Percentiles rank a stretch among this genome's conserved stretches.
Conservation (phyloP, 2,329 filamentous ascomycete genomes). For the Cordyceps javanica region DNA sequence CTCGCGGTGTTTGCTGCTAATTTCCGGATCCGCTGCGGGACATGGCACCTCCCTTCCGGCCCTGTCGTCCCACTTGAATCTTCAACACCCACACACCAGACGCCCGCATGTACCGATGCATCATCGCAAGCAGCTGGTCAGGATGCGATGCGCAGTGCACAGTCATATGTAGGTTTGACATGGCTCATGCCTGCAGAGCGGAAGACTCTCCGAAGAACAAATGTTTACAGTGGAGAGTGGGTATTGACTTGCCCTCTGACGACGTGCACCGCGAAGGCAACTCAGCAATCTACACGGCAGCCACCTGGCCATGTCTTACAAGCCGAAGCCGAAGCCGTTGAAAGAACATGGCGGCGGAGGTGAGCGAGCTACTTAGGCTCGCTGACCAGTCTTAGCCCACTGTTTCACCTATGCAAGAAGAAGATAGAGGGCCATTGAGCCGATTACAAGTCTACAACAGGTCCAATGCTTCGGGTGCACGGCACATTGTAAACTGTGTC, state of each 20-base stretch:
- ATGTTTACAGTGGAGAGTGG: neutral
- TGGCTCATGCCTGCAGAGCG: neutral
- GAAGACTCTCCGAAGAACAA: neutral
- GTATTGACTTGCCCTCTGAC: neutral
- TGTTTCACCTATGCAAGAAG: neutral
- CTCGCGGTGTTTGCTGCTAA: neutral
- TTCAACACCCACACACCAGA: neutral
- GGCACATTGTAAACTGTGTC: neutral
- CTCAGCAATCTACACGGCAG: neutral
- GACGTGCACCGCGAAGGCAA: neutral
- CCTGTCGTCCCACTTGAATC: neutral
- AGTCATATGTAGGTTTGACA: neutral
- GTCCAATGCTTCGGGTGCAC: neutral
- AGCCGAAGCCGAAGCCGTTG: neutral
- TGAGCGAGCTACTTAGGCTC: neutral
- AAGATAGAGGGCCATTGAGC: too few species aligned
- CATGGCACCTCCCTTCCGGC: neutral
- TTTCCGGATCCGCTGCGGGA: neutral
- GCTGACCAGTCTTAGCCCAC: too few species aligned
- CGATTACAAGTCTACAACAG: too few species aligned
- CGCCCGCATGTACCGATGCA: neutral
- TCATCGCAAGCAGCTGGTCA: neutral
- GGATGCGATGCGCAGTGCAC: neutral
- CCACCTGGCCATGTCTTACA: neutral
- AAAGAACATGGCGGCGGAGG: neutral